Base-by-base conservation (phyloP, 2,329 filamentous ascomycete genomes). In the Pleoardoris graminearum region DNA sequence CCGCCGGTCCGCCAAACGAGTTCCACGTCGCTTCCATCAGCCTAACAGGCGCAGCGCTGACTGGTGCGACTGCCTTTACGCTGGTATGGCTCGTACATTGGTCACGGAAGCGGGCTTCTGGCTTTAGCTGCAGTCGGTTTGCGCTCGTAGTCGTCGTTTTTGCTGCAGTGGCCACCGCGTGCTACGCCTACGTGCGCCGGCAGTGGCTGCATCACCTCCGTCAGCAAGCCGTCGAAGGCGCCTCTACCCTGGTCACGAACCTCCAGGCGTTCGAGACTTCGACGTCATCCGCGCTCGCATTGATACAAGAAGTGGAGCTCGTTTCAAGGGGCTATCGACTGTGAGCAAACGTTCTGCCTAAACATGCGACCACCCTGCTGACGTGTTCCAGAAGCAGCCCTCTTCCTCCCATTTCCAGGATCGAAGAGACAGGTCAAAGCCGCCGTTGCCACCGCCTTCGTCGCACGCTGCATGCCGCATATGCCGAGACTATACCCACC, bases 251-350 rank as follows among this genome's bases (percentile, higher is more conserved):
- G 59, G 85, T 94, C 39, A 79, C 83, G 41, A 86, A 85, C 65
- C 86, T 91, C 33, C 90, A 95, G 67, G 85, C 87, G 44, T 91
- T 95, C 62, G 91, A 97, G 73, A 84, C 86, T 35, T 87, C 87
- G 19, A 86, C 84, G 35, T 86, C 86, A 33, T 88, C 90, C 27
- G 88, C 90, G 2, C 79, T 96, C 50, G 85, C 88, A 32, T 82
- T 96, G 54, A 87, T 97, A 57, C 92, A 96, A 71, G 92, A 97
- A 75, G 91, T 97, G n/a, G 92, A 97, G 76, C 81, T 97, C 27
- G 91, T 97, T 22, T 95, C 92, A 25, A 85, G 92, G 62, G 92
- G 92, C 19, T 97, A 96, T 73, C 83, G 90, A 75, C 80, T 96
- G 85, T 91, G 75, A 72, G 86, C 77, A 43, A 39, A 29, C 32